Conservation (phyloP, 306 rosid genomes). For the Trichosanthes cucumerina region DNA sequence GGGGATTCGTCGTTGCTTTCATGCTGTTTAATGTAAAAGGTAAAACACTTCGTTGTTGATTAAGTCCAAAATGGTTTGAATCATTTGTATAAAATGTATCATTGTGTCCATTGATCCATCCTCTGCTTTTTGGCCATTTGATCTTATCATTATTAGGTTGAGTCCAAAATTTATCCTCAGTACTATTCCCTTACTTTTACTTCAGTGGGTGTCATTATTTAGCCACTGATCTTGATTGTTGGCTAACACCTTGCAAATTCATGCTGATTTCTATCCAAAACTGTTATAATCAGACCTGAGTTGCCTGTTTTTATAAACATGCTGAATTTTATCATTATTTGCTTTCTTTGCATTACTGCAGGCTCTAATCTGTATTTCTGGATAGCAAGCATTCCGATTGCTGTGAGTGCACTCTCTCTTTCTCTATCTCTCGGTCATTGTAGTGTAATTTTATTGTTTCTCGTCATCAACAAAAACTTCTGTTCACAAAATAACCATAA, state of each 20-base stretch:
- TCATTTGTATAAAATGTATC: not conserved
- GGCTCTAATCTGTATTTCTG: slow-evolving; percentile 97
- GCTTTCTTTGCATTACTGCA: slow-evolving; percentile 22
- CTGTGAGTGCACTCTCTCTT: slow-evolving; percentile 39
- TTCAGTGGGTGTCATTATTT: not conserved
- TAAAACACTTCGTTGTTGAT: slow-evolving; percentile 18
- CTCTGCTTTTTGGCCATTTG: not conserved
- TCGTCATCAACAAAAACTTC: not conserved
- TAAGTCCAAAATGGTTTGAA: not conserved
- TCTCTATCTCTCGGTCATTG: not conserved
- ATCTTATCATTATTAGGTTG: not conserved
- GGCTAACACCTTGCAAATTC: not conserved
- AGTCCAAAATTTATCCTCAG: not conserved
- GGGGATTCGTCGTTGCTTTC: slow-evolving; percentile 96
- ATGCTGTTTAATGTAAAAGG: slow-evolving; percentile 92
- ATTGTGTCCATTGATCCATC: not conserved
- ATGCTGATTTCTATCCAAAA: not conserved
- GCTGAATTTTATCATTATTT: not conserved
- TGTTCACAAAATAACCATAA: not conserved
- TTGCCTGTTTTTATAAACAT: not conserved
- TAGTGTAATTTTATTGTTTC: not conserved
- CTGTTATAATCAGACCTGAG: not conserved
- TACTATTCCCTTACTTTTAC: not conserved
- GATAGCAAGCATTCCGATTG: slow-evolving; percentile 80
- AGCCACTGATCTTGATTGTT: not conserved